Base-by-base conservation (phyloP, 768 basidiomycete genomes). In the Hortiboletus campestris region DNA sequence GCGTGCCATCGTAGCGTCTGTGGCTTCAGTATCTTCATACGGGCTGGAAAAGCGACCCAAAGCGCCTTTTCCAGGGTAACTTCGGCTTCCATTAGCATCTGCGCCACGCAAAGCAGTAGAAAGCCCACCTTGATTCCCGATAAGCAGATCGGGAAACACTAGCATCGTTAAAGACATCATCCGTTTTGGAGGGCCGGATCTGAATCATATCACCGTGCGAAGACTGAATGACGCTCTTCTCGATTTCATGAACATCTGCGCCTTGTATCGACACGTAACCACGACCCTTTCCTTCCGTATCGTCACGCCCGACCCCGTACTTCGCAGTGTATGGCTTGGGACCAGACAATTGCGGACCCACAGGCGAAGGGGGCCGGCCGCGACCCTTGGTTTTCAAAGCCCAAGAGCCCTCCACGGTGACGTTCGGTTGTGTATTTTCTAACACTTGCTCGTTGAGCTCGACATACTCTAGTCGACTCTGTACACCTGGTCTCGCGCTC, bases 31-130 rank as follows among this genome's bases (percentile, higher is more conserved):
- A 38, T 49, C 35, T 13, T 49, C 29, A 16, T 51, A 3, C 2
- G 31, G 7, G 3, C 31, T 20, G 11, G 42, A 49, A 29, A 47
- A 16, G 5, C n/a, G 41, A 22, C 46, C 32, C 13, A 13, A 25
- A 22, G 17, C 22, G 11, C 22, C 17, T 22, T n/a, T 41, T 9
- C 9, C 20, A 4, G 5, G n/a, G 28, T 29, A 9, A 17, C 49
- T 56, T 41, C 11, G 11, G 10, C 42, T 20, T 55, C 29, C n/a
- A 16, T 67, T 6, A 59, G 57, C 12, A 45, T 42, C 32, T 34
- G 32, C 10, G 1, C 4, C 4, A 22, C 16, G 13, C 10, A 14
- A n/a, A 28, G 6, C 0, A 49, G 8, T 4, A 6, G 1, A 40
- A 42, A 6, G 8, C 36, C 8, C 42, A 60, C 66, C 54, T 51